phyloP scores from a whole-genome alignment of 2,329 filamentous ascomycete genomes.

The Pseudogymnoascus sp. region DNA sequence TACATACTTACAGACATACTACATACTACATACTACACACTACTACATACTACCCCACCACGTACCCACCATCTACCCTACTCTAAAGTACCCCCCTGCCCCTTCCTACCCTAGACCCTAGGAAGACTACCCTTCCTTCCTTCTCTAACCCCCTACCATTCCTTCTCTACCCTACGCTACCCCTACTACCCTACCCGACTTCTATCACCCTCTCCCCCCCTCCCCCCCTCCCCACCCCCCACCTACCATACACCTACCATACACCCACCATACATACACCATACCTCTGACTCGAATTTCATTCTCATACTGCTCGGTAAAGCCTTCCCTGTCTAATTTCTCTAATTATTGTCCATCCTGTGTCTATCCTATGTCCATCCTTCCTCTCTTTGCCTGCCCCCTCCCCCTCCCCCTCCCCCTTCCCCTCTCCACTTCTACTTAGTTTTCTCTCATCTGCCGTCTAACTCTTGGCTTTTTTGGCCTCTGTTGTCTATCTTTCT shows the following conservation, averaged over 20 bases:
- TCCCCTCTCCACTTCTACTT: not conserved
- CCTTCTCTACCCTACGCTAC: not conserved
- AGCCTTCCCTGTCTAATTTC: not conserved
- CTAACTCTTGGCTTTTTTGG: not conserved
- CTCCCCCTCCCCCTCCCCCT: too few relatives aligned
- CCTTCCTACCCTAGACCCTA: too few relatives aligned
- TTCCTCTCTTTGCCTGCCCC: not conserved
- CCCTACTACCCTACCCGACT: not conserved
- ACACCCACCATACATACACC: too few relatives aligned
- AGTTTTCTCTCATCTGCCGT: not conserved
- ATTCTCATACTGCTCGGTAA: constrained; percentile 4
- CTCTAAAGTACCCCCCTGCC: not conserved
- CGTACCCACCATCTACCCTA: not conserved
- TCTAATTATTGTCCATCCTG: not conserved
- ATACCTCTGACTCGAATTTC: not conserved
- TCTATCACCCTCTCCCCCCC: too few relatives aligned
- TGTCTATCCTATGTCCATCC: not conserved
- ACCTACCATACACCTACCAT: too few relatives aligned
- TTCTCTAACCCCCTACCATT: not conserved
- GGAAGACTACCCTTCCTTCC: not conserved
- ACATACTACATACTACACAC: too few relatives aligned
- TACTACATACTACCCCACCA: not conserved
- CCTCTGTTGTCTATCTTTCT: not conserved
- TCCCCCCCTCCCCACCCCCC: too few relatives aligned
- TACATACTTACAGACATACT: too few relatives aligned